Evolutionary conservation across 805 yeast species (phyloP).

Genomic region (Myxozyma udenii): DNA sequence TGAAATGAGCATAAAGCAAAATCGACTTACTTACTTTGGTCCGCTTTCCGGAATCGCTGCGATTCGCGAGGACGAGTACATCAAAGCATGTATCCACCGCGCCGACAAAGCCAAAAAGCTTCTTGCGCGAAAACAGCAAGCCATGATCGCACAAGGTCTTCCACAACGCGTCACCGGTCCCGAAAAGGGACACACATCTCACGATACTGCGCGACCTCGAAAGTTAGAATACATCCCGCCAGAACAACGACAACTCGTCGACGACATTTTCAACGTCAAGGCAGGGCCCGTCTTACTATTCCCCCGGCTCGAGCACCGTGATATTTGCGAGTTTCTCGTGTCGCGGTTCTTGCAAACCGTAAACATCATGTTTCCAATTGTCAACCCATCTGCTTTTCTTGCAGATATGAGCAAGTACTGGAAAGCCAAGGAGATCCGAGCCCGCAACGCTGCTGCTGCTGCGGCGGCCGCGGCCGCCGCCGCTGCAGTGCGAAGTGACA

Average conservation of each 20-base stretch:
- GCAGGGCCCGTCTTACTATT: constrained; percentile 15
- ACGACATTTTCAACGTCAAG: constrained; percentile 8
- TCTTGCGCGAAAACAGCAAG: neutral
- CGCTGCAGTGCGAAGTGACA: neutral
- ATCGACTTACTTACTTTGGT: constrained; percentile 24
- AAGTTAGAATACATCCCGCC: constrained; percentile 6
- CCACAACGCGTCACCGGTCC: constrained; percentile 2
- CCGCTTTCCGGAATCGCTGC: constrained; percentile 21
- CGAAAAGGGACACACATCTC: constrained; percentile 9
- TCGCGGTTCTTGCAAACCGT: constrained; percentile 26
- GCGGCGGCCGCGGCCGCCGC: neutral
- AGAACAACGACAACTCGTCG: constrained; percentile 5
- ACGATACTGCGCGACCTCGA: constrained; percentile 11
- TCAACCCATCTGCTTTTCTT: constrained; percentile 23
- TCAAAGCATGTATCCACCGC: constrained; percentile 10
- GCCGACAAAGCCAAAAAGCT: constrained; percentile 13
- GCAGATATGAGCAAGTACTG: constrained; percentile 23
- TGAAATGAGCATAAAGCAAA: constrained; percentile 17
- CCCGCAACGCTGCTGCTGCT: neutral
- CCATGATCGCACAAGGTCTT: neutral
- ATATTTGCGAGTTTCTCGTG: constrained; percentile 28
- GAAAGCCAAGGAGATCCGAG: constrained; percentile 17
- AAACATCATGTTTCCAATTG: constrained; percentile 29
- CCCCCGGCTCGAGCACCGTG: constrained; percentile 30
- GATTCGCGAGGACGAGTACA: constrained; percentile 14